phyloP scores from a whole-genome alignment of 345 rosid species.

The Gossypium raimondii region DNA sequence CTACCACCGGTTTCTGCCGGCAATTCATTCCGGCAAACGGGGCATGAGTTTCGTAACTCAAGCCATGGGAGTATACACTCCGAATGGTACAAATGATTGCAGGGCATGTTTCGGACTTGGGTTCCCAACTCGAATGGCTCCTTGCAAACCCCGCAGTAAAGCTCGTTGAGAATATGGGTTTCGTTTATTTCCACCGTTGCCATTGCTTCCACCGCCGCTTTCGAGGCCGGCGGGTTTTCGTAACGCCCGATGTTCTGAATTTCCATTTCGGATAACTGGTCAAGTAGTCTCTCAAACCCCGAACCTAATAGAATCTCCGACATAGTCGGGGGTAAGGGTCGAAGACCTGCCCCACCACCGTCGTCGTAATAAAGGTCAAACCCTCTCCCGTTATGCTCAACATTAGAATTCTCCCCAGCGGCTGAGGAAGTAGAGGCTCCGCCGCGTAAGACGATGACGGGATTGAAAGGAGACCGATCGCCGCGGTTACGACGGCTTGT shows the following conservation, averaged over 20 bases:
- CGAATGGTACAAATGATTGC: slow-evolving; percentile 83
- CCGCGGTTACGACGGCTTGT: slow-evolving; percentile 36
- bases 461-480: slow-evolving; percentile 70
- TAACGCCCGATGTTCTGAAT: slow-evolving; percentile 46
- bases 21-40: slow-evolving; percentile 86
- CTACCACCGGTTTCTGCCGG: slow-evolving; percentile 25
- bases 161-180: slow-evolving; percentile 40
- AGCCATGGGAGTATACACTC: slow-evolving; percentile 96
- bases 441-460: slow-evolving; percentile 76
- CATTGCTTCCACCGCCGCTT: slow-evolving; percentile 80
- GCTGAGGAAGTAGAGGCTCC: slow-evolving; percentile 11
- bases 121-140: slow-evolving; percentile 62
- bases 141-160: slow-evolving; percentile 86
- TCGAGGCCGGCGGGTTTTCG: slow-evolving; percentile 71
- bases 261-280: slow-evolving; percentile 77
- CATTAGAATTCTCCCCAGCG: neutral
- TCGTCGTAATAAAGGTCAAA: slow-evolving; percentile 81
- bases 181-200: slow-evolving; percentile 50
- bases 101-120: slow-evolving; percentile 87
- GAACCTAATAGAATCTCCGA: slow-evolving; percentile 84
- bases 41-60: slow-evolving; percentile 76
- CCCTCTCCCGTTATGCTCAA: slow-evolving; percentile 30
- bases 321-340: slow-evolving; percentile 75
- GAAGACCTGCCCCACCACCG: slow-evolving; percentile 72
- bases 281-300: slow-evolving; percentile 73